Percentiles rank a stretch among this genome's conserved stretches.
Evolutionary conservation across 768 basidiomycete species (phyloP).

Genomic region (Gymnopilus dilepis): DNA sequence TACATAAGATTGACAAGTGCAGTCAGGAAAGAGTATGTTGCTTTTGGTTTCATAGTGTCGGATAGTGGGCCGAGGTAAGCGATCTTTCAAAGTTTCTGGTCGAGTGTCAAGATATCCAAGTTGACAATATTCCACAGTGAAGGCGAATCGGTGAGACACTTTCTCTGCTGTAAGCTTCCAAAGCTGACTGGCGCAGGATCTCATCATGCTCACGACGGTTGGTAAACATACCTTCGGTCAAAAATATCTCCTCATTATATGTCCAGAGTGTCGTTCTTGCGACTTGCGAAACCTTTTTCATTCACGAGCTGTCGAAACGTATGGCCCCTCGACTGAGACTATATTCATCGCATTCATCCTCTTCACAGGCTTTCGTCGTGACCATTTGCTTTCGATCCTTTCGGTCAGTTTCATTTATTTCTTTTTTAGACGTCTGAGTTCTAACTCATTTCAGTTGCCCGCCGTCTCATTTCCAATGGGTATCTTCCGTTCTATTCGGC

Average conservation of each 20-base stretch:
- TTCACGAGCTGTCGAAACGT: constrained; percentile 9
- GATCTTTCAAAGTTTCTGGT: no score
- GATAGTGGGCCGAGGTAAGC: neutral
- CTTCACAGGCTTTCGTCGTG: neutral
- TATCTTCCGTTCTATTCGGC: neutral
- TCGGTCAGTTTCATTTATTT: neutral
- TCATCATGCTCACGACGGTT: constrained; percentile 1
- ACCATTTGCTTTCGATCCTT: neutral
- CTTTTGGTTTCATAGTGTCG: constrained; percentile 7
- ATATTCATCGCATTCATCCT: neutral
- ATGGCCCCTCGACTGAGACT: neutral
- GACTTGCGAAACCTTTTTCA: constrained; percentile 5
- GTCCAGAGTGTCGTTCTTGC: neutral
- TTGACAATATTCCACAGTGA: no score
- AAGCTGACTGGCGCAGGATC: neutral
- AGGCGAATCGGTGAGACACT: no score
- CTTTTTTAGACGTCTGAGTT: no score
- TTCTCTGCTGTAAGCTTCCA: neutral
- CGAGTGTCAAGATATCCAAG: no score
- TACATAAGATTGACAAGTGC: no score
- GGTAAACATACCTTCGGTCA: no score
- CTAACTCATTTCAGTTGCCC: neutral
- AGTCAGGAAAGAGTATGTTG: constrained; percentile 11
- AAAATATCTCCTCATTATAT: neutral
- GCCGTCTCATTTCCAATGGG: neutral